These are phyloP conservation scores for Alternaria rosae DNA, from an alignment of 2,329 filamentous ascomycete genomes.

Conservation along the genomic window DNA sequence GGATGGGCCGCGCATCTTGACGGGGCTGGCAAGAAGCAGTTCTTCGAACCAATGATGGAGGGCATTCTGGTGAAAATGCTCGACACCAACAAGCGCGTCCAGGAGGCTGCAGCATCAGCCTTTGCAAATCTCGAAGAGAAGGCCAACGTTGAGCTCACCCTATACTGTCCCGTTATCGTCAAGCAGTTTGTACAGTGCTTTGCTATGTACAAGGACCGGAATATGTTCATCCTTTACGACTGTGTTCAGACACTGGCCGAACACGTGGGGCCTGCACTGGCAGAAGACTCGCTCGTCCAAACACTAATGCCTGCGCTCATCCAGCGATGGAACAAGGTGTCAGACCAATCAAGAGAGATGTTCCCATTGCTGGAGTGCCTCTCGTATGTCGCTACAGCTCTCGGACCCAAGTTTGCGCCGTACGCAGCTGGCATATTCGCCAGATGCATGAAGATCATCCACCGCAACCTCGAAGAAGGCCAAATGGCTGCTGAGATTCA, in stretches of 20 bases:
- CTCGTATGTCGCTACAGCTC: slow-evolving; percentile 88
- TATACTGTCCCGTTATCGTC: slow-evolving; percentile 89
- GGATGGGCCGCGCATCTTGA: slow-evolving; percentile 84
- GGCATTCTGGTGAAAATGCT: slow-evolving; percentile 94
- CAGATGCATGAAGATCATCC: slow-evolving; percentile 89
- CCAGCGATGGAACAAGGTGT: slow-evolving; percentile 83
- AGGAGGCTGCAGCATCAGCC: slow-evolving; percentile 93
- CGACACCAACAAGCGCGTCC: slow-evolving; percentile 96
- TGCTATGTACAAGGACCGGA: slow-evolving; percentile 94
- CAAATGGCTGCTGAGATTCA: slow-evolving; percentile 73
- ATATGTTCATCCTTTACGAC: slow-evolving; percentile 99
- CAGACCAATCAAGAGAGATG: slow-evolving; percentile 88
- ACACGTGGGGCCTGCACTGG: slow-evolving; percentile 81
- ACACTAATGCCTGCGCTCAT: slow-evolving; percentile 94
- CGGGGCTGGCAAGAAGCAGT: slow-evolving; percentile 73
- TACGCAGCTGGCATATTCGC: slow-evolving; percentile 87
- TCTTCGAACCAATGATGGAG: slow-evolving; percentile 96
- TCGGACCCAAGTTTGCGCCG: slow-evolving; percentile 81
- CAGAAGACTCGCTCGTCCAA: slow-evolving; percentile 80
- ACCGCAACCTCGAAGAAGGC: slow-evolving; percentile 85
- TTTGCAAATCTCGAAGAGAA: slow-evolving; percentile 97
- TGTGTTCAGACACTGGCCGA: slow-evolving; percentile 97
- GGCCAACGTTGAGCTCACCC: slow-evolving; percentile 78
- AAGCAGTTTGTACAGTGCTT: slow-evolving; percentile 94
- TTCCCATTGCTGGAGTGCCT: slow-evolving; percentile 96